Evolutionary conservation across 2,329 filamentous ascomycete genomes (phyloP), one percentile per base, ranked within the genome.

Genomic region (Xylogone sp.): DNA sequence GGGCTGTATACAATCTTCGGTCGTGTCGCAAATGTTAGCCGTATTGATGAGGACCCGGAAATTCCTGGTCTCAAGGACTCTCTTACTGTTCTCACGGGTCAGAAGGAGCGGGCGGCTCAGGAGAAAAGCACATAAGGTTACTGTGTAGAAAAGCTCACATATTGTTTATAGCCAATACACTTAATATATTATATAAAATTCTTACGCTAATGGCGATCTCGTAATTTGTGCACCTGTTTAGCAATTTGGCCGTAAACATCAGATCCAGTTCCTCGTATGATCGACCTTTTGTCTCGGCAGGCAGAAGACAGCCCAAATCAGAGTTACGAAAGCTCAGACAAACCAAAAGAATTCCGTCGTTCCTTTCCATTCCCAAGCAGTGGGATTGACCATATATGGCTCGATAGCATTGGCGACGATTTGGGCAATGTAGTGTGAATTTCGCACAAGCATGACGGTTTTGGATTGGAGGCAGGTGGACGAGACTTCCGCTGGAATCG

Each of bases 221-320:
- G n/a, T n/a, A n/a, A n/a, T n/a, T n/a, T n/a, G n/a, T n/a, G n/a
- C n/a, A n/a, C 43, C 59, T 50, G 2, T 57, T 56, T 1, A 45
- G 21, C 12, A 61, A 31, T 7, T 50, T 51, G 43, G 34, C 53
- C 39, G 47, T 10, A 42, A 61, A 61, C 46, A 61, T 29, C 24
- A 57, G 44, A 56, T 61, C 59, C 42, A 60, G 29, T 42, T 60
- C 58, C 43, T 56, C 53, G 34, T 53, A 60, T 6, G 56, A 58
- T 39, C 71, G 65, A 3, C 68, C 70, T 13, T 67, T 69, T 1
- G 73, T 71, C 60, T 76, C 74, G 71, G 71, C 4, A 80, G 67
- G 18, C 73, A 75, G 59, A 77, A 77, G 53, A 69, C 78, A 0
- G 77, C 75, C 71, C 80, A 83, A 1, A 71, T 13, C 65, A 57